These are phyloP conservation scores for Clausena lansium DNA, from an alignment of 345 rosid species.

Conservation along the genomic window DNA sequence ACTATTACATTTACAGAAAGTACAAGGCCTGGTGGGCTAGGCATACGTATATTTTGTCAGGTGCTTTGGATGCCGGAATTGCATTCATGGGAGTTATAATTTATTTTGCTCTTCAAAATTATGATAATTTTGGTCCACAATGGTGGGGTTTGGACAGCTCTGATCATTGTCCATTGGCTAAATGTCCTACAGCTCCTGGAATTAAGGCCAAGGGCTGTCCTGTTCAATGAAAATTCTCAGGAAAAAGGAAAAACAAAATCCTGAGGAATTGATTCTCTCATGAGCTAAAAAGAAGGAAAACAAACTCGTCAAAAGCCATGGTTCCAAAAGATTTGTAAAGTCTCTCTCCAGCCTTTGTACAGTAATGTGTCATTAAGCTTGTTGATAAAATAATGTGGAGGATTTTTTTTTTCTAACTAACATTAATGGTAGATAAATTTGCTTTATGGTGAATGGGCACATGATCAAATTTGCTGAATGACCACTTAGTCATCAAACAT, in stretches of 20 bases:
- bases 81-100: conserved; percentile 66
- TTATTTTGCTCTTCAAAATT: conserved; percentile 53
- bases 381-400: neutral
- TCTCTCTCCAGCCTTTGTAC: neutral
- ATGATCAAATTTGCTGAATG: neutral
- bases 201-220: conserved; percentile 29
- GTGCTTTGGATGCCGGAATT: conserved; percentile 78
- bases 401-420: no score
- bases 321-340: neutral
- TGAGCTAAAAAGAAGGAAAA: neutral
- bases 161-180: conserved; percentile 66
- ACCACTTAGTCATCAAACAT: neutral
- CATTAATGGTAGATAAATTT: neutral
- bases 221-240: neutral
- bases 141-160: conserved; percentile 67
- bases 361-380: neutral
- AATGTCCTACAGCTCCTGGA: conserved; percentile 56
- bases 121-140: conserved; percentile 42
- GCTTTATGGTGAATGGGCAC: neutral
- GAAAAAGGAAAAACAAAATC: no score
- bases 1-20: conserved; percentile 52
- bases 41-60: conserved; percentile 68
- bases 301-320: neutral
- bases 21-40: conserved; percentile 73
- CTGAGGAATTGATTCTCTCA: no score